These are phyloP conservation scores for Leccinum imitatum DNA, from an alignment of 768 basidiomycete species.

Conservation along the genomic window DNA sequence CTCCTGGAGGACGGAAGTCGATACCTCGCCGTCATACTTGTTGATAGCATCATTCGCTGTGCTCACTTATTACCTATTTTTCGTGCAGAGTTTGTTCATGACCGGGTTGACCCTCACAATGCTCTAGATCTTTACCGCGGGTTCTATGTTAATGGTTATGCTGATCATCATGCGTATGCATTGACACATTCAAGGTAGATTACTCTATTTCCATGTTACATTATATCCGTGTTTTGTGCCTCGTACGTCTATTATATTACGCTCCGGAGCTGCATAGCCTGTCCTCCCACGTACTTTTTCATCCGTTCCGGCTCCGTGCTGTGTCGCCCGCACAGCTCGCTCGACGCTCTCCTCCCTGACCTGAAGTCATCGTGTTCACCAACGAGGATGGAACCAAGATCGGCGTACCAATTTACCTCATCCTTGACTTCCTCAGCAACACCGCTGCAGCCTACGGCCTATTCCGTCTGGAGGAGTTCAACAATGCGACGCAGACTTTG, in stretches of 20 bases:
- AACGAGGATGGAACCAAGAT: not conserved
- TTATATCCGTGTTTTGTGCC: too few species aligned
- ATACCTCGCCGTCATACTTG: not conserved
- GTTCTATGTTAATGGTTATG: not conserved
- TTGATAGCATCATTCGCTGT: not conserved
- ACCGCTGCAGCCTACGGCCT: constrained; percentile 19
- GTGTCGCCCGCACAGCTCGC: too few species aligned
- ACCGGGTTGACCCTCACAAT: not conserved
- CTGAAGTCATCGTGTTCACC: not conserved
- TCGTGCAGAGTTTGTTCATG: not conserved
- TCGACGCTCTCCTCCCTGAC: not conserved
- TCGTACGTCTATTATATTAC: too few species aligned
- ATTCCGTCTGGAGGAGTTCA: constrained; percentile 11
- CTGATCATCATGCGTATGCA: too few species aligned
- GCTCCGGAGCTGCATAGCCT: too few species aligned
- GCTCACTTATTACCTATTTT: not conserved
- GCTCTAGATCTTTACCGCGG: not conserved
- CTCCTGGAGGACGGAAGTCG: not conserved
- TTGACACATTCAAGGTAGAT: too few species aligned
- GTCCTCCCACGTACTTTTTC: too few species aligned
- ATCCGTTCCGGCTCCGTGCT: too few species aligned
- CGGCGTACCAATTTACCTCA: constrained; percentile 16
- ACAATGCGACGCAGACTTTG: not conserved
- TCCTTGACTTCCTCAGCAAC: constrained; percentile 23
- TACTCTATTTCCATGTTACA: too few species aligned